Base-by-base conservation (phyloP, 164 flowering plant species). In the Liriodendron chinense region DNA sequence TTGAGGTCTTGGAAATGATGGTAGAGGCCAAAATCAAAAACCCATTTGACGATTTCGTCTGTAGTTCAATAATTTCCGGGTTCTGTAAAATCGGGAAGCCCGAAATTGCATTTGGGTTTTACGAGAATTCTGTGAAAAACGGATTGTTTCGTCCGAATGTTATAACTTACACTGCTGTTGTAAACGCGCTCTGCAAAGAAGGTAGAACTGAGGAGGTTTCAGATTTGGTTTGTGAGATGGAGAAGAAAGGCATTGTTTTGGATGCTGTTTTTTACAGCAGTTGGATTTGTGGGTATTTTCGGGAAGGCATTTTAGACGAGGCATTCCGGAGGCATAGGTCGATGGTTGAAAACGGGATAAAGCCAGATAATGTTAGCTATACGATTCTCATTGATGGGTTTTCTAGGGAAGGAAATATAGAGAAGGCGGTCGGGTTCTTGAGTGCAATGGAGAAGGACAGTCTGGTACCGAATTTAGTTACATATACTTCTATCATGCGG, bases 381-480 rank as follows among this genome's bases (percentile, higher is more conserved):
- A 82, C 92, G 25, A 79, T 89, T 77, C 89, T 94, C 16, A 85
- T 92, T 43, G 88, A 91, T 78, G 97, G 92, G 61, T 87, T 94
- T 64, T 85, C 90, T 6, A 88, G 86, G 84, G 83, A 84, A 47
- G 96, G 92, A 47, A 72, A 82, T 81, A 90, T 86, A 68, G 96
- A 91, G 75, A 92, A 90, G 86, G 89, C 89, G 1, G 80, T 86
- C 56, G 97, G 97, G 0, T 83, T 92, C 72, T 82, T 94, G 73
- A 53, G 80, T 68, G 88, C 85, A 78, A 94, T 94, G 94, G 75
- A 73, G 66, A 83, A 73, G 73, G 83, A 74, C 63, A 89, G 91
- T 2, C 20, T 88, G 22, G 34, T 79, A 67, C 94, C 97, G 12
- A 88, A 85, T 84, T 77, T 89, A 76, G 84, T 92, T 47, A 85